Evolutionary conservation across 805 yeast species (phyloP), one percentile per base, ranked within the genome.

Genomic region (Jamesozyma hellenica): DNA sequence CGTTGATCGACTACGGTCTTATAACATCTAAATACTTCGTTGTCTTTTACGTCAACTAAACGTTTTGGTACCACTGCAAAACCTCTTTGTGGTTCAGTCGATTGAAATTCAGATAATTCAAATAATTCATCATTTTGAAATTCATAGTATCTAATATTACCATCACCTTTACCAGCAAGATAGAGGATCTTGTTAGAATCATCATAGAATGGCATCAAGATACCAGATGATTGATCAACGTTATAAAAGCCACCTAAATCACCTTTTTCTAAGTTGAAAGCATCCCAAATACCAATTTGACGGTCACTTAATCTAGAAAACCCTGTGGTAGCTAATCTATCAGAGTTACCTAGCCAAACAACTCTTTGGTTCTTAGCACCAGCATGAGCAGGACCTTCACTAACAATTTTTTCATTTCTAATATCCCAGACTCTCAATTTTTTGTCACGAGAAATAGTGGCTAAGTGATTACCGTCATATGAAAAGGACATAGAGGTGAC

Each of bases 151-250:
- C 96, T 83, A 53, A 92, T 85, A 60, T 90, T 92, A 52, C 97
- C 97, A 61, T 92, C 98, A 61, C 96, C 96, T 63, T 92, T 90
- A 51, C 98, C 99, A 26, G 95, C 97, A 45, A 92, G 67, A 56
- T 82, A 92, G 43, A 92, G 69, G 42, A 88, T 75, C 41, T 79
- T 75, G 34, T 83, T 87, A 28, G 82, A 73, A 21, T 76, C 82
- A 58, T 92, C 99, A 57, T 66, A 92, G 53, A 82, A 75, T 23
- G 98, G 98, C 74, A 92, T 82, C 60, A 88, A 67, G 32, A 92
- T 83, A 52, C 99, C 98, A 2, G 96, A 82, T 4, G 94, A 81
- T 18, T 94, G 75, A 58, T 94, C 98, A 36, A 92, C 72, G 31
- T 79, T 75, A 54, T 81, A 71, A 59, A 88, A 86, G 0, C 95